Evolutionary conservation across 805 yeast genomes (phyloP).

Genomic region (Vanderwaltozyma polyspora): DNA sequence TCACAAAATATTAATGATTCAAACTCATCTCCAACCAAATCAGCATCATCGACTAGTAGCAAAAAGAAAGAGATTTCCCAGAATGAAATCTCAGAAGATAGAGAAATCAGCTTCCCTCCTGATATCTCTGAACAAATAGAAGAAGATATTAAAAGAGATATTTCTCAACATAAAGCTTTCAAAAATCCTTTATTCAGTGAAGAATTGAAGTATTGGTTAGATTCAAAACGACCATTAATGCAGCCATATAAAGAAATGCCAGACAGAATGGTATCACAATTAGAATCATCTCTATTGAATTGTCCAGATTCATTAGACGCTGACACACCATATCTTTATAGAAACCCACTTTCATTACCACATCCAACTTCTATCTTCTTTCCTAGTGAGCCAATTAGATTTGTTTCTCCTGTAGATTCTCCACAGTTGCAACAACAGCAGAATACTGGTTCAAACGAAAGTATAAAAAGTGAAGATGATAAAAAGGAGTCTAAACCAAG

Average conservation of each 20-base stretch:
- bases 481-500: conserved; percentile 2
- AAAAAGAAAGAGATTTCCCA: not conserved
- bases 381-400: conserved; percentile 41
- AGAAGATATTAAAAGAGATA: conserved; percentile 17
- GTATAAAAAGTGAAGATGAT: conserved; percentile 1
- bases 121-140: conserved; percentile 22
- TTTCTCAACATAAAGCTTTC: conserved; percentile 17
- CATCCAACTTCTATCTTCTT: conserved; percentile 85
- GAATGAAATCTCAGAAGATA: not conserved
- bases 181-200: conserved; percentile 21
- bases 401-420: conserved; percentile 18
- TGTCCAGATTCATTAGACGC: conserved; percentile 93
- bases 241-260: conserved; percentile 25
- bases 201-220: conserved; percentile 22
- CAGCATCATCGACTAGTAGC: too few relatives aligned
- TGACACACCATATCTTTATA: conserved; percentile 55
- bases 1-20: not conserved
- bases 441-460: conserved; percentile 6
- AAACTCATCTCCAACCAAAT: not conserved
- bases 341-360: conserved; percentile 64
- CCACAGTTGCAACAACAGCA: conserved; percentile 1
- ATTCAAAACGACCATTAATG: conserved; percentile 19
- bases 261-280: conserved; percentile 21
- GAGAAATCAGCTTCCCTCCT: conserved; percentile 16
- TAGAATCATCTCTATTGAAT: conserved; percentile 71